phyloP scores from a whole-genome alignment of 78 protist genomes.

The Speleostelium caveatum region DNA sequence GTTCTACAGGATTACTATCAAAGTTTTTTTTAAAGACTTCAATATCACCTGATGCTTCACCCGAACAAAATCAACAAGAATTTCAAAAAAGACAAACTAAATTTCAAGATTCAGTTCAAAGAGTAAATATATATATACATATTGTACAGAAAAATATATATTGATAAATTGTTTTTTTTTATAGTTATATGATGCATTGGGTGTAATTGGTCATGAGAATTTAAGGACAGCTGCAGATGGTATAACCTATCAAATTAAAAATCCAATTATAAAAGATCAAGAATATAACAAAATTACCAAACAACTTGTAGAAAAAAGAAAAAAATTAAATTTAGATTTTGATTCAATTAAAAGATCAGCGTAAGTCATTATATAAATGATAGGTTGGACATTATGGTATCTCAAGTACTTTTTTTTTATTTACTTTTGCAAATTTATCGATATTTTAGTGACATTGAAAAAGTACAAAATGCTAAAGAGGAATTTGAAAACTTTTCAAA shows the following conservation, averaged over 20 bases:
- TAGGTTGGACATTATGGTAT: too few relatives aligned
- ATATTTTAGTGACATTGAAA: slow-evolving; percentile 22
- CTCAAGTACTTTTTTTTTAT: too few relatives aligned
- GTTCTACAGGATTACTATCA: slow-evolving; percentile 49
- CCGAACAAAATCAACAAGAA: slow-evolving; percentile 3
- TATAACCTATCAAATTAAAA: slow-evolving; percentile 7
- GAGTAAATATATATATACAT: slow-evolving; percentile 1
- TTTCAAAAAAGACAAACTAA: background rate
- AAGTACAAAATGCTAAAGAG: slow-evolving; percentile 26
- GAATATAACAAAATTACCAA: slow-evolving; percentile 49
- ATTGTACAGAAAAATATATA: background rate
- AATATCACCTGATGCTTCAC: background rate
- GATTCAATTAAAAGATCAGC: slow-evolving; percentile 59
- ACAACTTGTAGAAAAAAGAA: slow-evolving; percentile 65
- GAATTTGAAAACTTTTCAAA: slow-evolving; percentile 52
- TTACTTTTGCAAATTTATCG: background rate
- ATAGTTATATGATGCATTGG: slow-evolving; percentile 59
- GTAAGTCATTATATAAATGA: too few relatives aligned
- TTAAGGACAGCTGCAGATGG: slow-evolving; percentile 17
- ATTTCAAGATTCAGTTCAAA: slow-evolving; percentile 75
- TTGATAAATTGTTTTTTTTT: background rate
- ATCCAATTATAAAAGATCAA: slow-evolving; percentile 58
- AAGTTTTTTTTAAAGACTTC: slow-evolving; percentile 42
- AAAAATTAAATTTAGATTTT: slow-evolving; percentile 58
- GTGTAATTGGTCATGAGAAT: slow-evolving; percentile 66